A percentile compares a stretch with the other conserved stretches of the same genome.
phyloP scores from a whole-genome alignment of 805 yeast genomes.

The Kurtzmaniella cleridarum region DNA sequence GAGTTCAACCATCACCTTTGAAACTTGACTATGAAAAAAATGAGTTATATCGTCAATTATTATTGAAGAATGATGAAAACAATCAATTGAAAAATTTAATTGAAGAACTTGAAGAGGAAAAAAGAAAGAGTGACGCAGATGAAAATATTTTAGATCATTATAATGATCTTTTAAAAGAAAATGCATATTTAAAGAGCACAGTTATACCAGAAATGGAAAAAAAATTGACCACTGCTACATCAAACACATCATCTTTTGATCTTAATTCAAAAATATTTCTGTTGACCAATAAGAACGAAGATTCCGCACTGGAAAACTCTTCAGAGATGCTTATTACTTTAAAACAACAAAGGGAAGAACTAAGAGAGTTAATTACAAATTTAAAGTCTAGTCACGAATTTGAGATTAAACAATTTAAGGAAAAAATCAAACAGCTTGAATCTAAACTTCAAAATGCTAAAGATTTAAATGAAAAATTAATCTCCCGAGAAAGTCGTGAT shows the following conservation, averaged over 20 bases:
- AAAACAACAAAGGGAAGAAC: slow-evolving; percentile 34
- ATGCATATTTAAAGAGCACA: slow-evolving; percentile 35
- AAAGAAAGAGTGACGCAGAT: slow-evolving; percentile 3
- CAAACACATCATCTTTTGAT: no score
- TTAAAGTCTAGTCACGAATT: slow-evolving; percentile 29
- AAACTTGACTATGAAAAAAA: slow-evolving; percentile 55
- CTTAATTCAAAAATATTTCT: no score
- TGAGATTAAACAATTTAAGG: slow-evolving; percentile 31
- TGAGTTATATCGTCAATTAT: slow-evolving; percentile 42
- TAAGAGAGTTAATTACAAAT: slow-evolving; percentile 34
- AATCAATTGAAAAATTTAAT: slow-evolving; percentile 44
- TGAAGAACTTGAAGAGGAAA: slow-evolving; percentile 23
- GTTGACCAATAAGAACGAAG: no score
- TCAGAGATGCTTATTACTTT: slow-evolving; percentile 9
- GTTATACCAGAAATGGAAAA: slow-evolving; percentile 45
- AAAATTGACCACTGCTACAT: slow-evolving; percentile 14
- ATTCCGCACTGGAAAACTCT: no score
- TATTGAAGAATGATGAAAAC: slow-evolving; percentile 43
- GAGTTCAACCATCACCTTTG: slow-evolving; percentile 47
- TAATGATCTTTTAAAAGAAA: slow-evolving; percentile 34
- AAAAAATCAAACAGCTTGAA: slow-evolving; percentile 29
- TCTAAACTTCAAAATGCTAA: slow-evolving; percentile 23
- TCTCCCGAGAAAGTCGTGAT: slow-evolving; percentile 14
- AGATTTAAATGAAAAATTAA: slow-evolving; percentile 28
- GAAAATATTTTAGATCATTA: slow-evolving; percentile 35